Evolutionary conservation across 169 alveolate species (phyloP).

Genomic region (Miamiensis avidus): DNA sequence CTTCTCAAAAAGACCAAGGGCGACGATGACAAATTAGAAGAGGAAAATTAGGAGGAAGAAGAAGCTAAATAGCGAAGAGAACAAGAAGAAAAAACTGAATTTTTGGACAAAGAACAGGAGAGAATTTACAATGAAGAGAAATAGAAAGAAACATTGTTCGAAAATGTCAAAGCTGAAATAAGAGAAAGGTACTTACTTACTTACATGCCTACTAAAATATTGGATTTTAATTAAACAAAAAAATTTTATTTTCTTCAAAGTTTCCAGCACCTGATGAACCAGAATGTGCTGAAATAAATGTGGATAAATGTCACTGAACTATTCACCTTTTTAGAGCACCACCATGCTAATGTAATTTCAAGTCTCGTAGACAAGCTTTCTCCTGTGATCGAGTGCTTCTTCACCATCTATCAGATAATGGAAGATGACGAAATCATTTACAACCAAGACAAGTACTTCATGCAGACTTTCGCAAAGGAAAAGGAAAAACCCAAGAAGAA

Average conservation of each 20-base stretch:
- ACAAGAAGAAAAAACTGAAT: neutral
- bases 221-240: no score
- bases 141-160: no score
- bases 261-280: neutral
- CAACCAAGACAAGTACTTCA: no score
- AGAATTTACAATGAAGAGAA: neutral
- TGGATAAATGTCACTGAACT: neutral
- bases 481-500: no score
- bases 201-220: no score
- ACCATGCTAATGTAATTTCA: neutral
- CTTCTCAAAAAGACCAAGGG: neutral
- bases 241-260: neutral
- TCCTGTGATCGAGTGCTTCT: neutral
- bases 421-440: neutral
- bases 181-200: neutral
- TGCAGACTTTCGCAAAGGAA: no score
- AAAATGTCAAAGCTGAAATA: neutral
- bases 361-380: neutral
- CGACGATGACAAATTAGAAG: neutral
- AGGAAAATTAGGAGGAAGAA: neutral
- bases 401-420: neutral
- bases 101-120: neutral
- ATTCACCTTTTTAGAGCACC: neutral
- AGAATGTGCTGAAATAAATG: neutral
- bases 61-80: neutral